Conservation (phyloP, 2,329 filamentous ascomycete genomes). For the Fusarium siculi region DNA sequence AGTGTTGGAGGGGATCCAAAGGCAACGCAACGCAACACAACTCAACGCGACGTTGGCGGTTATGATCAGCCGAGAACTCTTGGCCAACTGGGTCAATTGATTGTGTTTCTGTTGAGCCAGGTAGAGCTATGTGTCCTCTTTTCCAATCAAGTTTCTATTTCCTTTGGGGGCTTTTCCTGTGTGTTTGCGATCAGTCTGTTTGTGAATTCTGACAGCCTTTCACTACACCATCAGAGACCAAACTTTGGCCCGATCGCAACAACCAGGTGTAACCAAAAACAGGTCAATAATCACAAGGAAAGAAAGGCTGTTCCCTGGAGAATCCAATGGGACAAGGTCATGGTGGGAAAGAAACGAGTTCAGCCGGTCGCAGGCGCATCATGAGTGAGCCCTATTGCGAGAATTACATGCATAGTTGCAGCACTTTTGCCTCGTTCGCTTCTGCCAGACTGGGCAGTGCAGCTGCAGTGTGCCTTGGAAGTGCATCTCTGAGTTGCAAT, state of each 20-base stretch:
- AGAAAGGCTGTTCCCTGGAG: not conserved
- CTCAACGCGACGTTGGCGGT: slow-evolving; percentile 17
- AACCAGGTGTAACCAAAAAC: not conserved
- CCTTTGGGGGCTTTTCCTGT: not conserved
- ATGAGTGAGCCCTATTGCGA: slow-evolving; percentile 29
- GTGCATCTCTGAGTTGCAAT: slow-evolving; percentile 15
- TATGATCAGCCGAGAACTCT: slow-evolving; percentile 29
- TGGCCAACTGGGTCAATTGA: slow-evolving; percentile 16
- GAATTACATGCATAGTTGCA: slow-evolving; percentile 25
- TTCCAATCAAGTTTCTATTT: not conserved
- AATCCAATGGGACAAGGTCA: slow-evolving; percentile 10
- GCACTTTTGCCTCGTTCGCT: slow-evolving; percentile 9
- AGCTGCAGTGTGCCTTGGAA: slow-evolving; percentile 25
- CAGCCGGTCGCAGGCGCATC: slow-evolving; percentile 17
- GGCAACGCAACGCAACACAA: not conserved
- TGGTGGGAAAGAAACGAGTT: not conserved
- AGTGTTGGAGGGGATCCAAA: slow-evolving; percentile 25
- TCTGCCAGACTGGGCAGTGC: slow-evolving; percentile 11
- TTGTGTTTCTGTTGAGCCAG: not conserved
- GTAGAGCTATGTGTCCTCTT: not conserved
- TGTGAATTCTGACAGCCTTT: slow-evolving; percentile 3
- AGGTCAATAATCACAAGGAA: slow-evolving; percentile 8
- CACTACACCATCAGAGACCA: slow-evolving; percentile 11
- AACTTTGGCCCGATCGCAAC: slow-evolving; percentile 20
- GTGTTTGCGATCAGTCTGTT: not conserved